Percentiles rank a stretch among this genome's conserved stretches.
phyloP scores from a whole-genome alignment of 768 basidiomycete genomes.

The Xerocomus potaroensis region DNA sequence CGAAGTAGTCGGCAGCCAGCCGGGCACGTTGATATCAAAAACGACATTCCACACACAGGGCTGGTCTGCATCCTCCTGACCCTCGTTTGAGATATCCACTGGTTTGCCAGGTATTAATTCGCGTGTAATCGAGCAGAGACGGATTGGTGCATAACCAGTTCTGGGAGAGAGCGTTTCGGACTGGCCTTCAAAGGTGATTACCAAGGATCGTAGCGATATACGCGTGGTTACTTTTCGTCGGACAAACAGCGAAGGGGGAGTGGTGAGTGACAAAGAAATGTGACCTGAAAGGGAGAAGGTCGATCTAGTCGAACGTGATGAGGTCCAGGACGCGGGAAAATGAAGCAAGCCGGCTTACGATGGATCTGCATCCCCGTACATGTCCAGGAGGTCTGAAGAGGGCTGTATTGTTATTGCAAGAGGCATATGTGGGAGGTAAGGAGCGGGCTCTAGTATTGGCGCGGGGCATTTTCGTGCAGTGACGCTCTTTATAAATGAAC shows the following conservation, averaged over 20 bases:
- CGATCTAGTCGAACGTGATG: slow-evolving; percentile 45
- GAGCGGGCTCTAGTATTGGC: slow-evolving; percentile 12
- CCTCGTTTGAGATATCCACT: slow-evolving; percentile 62
- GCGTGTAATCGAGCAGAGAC: slow-evolving; percentile 63
- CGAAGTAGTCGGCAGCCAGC: slow-evolving; percentile 76
- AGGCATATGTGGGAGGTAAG: slow-evolving; percentile 47
- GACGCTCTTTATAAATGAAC: slow-evolving; percentile 25
- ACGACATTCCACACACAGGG: slow-evolving; percentile 68
- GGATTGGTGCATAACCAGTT: slow-evolving; percentile 63
- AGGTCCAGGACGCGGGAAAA: slow-evolving; percentile 4
- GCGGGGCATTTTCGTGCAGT: background rate
- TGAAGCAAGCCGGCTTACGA: slow-evolving; percentile 42
- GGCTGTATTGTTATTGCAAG: slow-evolving; percentile 64
- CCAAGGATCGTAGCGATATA: slow-evolving; percentile 63
- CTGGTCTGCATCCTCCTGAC: slow-evolving; percentile 49
- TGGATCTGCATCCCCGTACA: slow-evolving; percentile 66
- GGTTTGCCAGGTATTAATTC: slow-evolving; percentile 49
- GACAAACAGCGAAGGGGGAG: slow-evolving; percentile 54
- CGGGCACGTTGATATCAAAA: slow-evolving; percentile 83
- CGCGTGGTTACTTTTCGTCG: slow-evolving; percentile 43
- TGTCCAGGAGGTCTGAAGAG: slow-evolving; percentile 50
- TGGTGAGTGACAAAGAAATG: slow-evolving; percentile 59
- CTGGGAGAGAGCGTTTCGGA: slow-evolving; percentile 63
- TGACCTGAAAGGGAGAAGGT: slow-evolving; percentile 87
- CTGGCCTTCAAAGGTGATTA: slow-evolving; percentile 82